These are phyloP conservation scores for Fistulinella prunicolor DNA, from an alignment of 768 basidiomycete genomes.

Conservation along the genomic window DNA sequence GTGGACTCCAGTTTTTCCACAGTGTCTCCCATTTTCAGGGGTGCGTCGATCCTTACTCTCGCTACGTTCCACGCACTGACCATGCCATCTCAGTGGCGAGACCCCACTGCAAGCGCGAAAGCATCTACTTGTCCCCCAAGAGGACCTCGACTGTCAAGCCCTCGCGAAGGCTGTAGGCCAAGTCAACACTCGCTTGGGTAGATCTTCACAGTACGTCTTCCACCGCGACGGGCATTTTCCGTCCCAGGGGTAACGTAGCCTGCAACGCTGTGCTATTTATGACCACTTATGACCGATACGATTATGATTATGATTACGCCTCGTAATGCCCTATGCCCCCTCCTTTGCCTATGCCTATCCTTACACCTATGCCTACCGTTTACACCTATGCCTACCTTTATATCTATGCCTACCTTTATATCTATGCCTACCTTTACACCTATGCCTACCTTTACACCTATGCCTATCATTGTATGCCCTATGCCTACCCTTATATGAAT, in stretches of 20 bases:
- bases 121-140: slow-evolving; percentile 6
- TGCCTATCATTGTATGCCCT: no score
- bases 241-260: no score
- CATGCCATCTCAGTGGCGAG: slow-evolving; percentile 2
- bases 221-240: background rate
- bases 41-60: slow-evolving; percentile 4
- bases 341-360: background rate
- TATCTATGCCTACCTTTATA: background rate
- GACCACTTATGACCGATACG: no score
- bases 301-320: no score
- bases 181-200: background rate
- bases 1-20: slow-evolving; percentile 4
- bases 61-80: background rate
- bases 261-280: background rate
- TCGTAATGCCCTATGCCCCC: no score
- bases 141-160: slow-evolving; percentile 8
- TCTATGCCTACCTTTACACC: background rate
- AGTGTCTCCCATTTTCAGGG: background rate
- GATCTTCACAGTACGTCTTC: background rate
- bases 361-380: background rate
- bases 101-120: slow-evolving; percentile 1
- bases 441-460: background rate
- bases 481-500: no score
- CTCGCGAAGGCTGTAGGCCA: slow-evolving; percentile 18
- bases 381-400: no score